Evolutionary conservation across 169 alveolate genomes (phyloP), one percentile per base, ranked within the genome.

Genomic region (Eimeria necatrix): DNA sequence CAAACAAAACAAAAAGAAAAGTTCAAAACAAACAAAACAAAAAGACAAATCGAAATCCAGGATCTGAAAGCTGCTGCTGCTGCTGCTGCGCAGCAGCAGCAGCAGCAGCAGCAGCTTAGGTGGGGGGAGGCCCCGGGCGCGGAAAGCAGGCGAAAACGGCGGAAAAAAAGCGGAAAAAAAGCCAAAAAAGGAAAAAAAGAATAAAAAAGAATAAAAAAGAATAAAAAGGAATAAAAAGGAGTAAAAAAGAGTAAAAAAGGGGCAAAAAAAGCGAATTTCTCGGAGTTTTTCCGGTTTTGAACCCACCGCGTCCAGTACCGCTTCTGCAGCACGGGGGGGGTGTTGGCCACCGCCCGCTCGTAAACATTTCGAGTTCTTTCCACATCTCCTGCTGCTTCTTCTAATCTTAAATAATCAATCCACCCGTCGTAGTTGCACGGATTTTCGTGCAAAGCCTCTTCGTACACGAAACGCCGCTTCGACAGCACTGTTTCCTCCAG

Each of bases 381-480:
- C 70, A 96, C 87, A 89, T 97, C 96, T 32, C 97, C 96, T 10
- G 98, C 96, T 14, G 97, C 95, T 95, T 98, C 99, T 96, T 99
- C 99, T 95, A 99, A 97, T 89, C 98, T 98, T 12, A 98, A 96
- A 95, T 98, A 98, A 96, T 98, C 99, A 96, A 99, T 98, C 99
- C 99, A 99, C 74, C 97, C 95, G 95, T 99, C 99, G 97, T 99
- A 99, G 96, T 98, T 98, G 94, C 93, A 96, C 52, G 97, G 97
- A 90, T 97, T 96, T 83, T 97, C 94, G 48, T 97, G 97, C 61
- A 98, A 85, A 59, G 97, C 92, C 68, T 96, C 97, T 64, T 97
- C 98, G 94, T 97, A 98, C 22, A 96, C 96, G 93, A 97, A 97
- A 22, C 98, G 96, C 95, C 98, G 97, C 93, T 97, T 97, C 51